Conservation (phyloP, 2,329 filamentous ascomycete genomes). For the Colletotrichum shisoi region DNA sequence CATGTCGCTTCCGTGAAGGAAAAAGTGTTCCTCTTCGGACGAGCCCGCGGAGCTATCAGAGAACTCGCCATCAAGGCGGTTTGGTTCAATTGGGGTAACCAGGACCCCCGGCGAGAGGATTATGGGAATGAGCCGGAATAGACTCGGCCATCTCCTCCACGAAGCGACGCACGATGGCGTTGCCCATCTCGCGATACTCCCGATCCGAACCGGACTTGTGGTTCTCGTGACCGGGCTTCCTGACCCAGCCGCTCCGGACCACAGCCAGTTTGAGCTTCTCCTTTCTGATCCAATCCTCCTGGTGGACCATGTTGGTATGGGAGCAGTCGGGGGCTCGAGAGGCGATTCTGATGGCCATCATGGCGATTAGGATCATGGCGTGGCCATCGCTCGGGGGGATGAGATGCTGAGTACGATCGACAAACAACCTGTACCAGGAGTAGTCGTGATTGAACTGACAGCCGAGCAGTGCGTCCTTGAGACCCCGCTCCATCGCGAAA, state of each 20-base stretch:
- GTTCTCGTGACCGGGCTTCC: background rate
- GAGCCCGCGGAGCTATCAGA: no score
- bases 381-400: background rate
- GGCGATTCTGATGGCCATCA: background rate
- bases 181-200: conserved; percentile 16
- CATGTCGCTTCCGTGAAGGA: no score
- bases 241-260: background rate
- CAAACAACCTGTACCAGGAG: conserved; percentile 12
- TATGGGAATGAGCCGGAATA: no score
- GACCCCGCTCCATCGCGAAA: conserved; percentile 18
- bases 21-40: no score
- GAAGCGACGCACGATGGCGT: background rate
- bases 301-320: background rate
- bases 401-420: background rate
- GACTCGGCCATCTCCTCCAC: no score
- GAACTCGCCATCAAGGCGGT: no score
- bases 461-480: conserved; percentile 17
- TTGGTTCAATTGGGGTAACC: no score
- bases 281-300: background rate
- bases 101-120: no score
- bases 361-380: background rate
- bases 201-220: conserved; percentile 1
- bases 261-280: background rate
- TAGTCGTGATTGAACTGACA: conserved; percentile 19
- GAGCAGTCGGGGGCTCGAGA: background rate